Evolutionary conservation across 805 yeast species (phyloP).

Genomic region (Starmerella geochares): DNA sequence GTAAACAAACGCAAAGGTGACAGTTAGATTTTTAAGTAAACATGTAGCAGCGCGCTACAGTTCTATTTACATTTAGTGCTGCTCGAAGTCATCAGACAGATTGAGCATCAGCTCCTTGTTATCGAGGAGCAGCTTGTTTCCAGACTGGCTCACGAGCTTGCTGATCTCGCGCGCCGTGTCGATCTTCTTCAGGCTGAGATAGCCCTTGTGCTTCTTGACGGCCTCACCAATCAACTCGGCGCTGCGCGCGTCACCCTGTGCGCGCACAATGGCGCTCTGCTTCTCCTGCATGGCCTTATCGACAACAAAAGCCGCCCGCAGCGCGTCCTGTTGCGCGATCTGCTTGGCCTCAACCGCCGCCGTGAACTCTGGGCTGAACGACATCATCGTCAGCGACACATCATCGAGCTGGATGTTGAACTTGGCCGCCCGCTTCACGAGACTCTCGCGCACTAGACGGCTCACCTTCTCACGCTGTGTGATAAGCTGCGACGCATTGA

Average conservation of each 20-base stretch:
- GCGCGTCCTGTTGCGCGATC: slow-evolving; percentile 99
- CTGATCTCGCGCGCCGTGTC: slow-evolving; percentile 98
- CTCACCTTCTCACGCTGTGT: slow-evolving; percentile 98
- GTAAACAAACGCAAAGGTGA: too few species aligned
- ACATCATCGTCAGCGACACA: slow-evolving; percentile 92
- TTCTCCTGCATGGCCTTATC: slow-evolving; percentile 97
- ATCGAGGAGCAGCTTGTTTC: slow-evolving; percentile 84
- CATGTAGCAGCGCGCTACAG: background rate
- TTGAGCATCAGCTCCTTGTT: slow-evolving; percentile 85
- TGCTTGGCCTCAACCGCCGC: slow-evolving; percentile 97
- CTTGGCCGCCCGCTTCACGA: slow-evolving; percentile 80
- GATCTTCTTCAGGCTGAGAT: slow-evolving; percentile 90
- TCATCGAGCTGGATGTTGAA: slow-evolving; percentile 86
- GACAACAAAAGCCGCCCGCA: slow-evolving; percentile 92
- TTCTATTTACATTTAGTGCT: slow-evolving; percentile 10
- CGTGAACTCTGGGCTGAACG: slow-evolving; percentile 95
- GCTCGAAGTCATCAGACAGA: slow-evolving; percentile 56
- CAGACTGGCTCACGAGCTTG: slow-evolving; percentile 67
- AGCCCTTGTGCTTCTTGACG: slow-evolving; percentile 88
- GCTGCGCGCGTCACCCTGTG: slow-evolving; percentile 96
- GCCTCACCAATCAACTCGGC: slow-evolving; percentile 99
- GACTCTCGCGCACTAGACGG: slow-evolving; percentile 76
- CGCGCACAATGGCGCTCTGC: slow-evolving; percentile 92
- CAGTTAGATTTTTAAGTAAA: too few species aligned
- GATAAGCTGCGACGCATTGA: slow-evolving; percentile 93